Percentiles rank a stretch among this genome's conserved stretches.
Conservation (phyloP, 768 basidiomycete species). For the Suillus decipiens region DNA sequence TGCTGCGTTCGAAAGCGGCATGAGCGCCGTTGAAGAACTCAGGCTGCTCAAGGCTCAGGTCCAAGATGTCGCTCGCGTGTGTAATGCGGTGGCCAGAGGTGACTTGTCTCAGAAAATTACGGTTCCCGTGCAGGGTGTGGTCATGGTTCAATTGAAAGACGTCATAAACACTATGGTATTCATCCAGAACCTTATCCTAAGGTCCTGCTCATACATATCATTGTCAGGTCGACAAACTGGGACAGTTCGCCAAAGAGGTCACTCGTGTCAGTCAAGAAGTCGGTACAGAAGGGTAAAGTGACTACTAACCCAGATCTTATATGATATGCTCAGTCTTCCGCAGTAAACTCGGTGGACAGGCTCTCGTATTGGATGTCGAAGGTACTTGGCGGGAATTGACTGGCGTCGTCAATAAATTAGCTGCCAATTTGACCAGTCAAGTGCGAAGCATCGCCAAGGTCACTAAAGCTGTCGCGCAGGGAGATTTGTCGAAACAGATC, state of each 20-base stretch:
- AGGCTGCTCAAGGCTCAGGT: constrained; percentile 82
- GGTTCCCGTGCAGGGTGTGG: constrained; percentile 74
- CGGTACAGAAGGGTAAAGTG: constrained; percentile 68
- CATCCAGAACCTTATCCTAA: constrained; percentile 8
- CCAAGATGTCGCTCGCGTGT: constrained; percentile 77
- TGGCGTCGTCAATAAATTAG: constrained; percentile 80
- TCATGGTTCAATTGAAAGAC: constrained; percentile 81
- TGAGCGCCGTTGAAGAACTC: constrained; percentile 77
- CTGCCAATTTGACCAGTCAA: constrained; percentile 70
- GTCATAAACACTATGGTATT: constrained; percentile 70
- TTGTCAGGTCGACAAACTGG: constrained; percentile 63
- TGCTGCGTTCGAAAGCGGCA: constrained; percentile 58
- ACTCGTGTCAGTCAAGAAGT: constrained; percentile 86
- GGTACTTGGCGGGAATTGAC: constrained; percentile 89
- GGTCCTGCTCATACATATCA: background rate
- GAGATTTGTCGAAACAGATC: constrained; percentile 88
- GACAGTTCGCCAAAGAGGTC: constrained; percentile 90
- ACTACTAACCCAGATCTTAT: constrained; percentile 31
- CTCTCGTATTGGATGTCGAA: constrained; percentile 83
- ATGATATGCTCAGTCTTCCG: constrained; percentile 26
- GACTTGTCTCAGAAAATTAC: constrained; percentile 80
- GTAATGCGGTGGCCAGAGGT: constrained; percentile 76
- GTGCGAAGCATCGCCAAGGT: constrained; percentile 61
- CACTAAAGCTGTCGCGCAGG: constrained; percentile 79
- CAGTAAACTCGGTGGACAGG: constrained; percentile 83